Percentiles rank a stretch among this genome's conserved stretches.
Conservation (phyloP, 352 stramenopile species). For the Thraustotheca clavata region DNA sequence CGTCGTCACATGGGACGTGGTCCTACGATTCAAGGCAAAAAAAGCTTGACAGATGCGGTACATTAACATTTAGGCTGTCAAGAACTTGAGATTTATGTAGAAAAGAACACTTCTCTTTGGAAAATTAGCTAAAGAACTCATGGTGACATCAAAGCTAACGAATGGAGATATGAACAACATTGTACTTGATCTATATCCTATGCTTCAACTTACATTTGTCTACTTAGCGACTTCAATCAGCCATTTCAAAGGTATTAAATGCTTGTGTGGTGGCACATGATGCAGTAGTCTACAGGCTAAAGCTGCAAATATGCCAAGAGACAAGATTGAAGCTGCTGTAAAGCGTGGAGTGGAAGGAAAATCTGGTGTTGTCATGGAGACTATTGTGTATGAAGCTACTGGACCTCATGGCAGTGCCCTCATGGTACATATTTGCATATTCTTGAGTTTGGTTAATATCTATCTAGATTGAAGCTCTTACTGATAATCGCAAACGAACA, state of each 20-base stretch:
- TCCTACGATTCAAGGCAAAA: constrained; percentile 70
- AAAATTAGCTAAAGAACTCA: constrained; percentile 63
- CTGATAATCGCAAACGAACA: constrained; percentile 76
- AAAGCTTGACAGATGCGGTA: constrained; percentile 72
- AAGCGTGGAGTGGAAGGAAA: constrained; percentile 77
- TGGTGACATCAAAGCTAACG: constrained; percentile 63
- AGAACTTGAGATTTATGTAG: constrained; percentile 23
- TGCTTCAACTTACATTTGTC: neutral
- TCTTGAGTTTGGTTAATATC: neutral
- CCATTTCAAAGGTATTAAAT: constrained; percentile 5
- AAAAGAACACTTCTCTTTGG: constrained; percentile 70
- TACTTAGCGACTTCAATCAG: constrained; percentile 16
- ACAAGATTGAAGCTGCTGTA: constrained; percentile 75
- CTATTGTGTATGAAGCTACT: constrained; percentile 69
- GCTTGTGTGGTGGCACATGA: constrained; percentile 29
- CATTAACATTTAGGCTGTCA: neutral
- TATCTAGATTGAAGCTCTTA: constrained; percentile 69
- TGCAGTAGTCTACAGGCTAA: constrained; percentile 60
- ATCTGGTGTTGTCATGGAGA: constrained; percentile 51
- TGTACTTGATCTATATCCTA: constrained; percentile 26
- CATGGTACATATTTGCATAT: constrained; percentile 35
- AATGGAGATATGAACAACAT: constrained; percentile 58
- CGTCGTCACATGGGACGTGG: constrained; percentile 61
- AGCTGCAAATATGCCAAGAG: constrained; percentile 72
- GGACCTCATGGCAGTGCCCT: constrained; percentile 61